Evolutionary conservation across 2,329 filamentous ascomycete genomes (phyloP), one percentile per base, ranked within the genome.

Genomic region (Cladosporium sp.): DNA sequence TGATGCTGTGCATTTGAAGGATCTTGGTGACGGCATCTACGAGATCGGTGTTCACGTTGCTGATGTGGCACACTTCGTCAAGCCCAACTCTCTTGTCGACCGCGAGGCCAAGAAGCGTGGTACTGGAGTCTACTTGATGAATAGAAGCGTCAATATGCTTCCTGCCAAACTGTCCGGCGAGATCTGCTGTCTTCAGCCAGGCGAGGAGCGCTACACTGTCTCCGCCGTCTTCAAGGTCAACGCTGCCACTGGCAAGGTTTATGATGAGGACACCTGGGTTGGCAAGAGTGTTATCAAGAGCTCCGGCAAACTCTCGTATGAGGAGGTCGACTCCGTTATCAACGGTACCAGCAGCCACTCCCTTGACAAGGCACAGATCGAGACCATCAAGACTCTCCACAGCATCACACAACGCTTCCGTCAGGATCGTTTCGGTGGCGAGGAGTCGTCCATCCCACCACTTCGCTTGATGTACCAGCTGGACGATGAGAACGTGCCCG

Each of bases 101-200:
- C 88, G 94, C 49, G 94, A 99, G 76, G 94, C 94, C 11, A 96
- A 94, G 84, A 99, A 97, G 82, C 90, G 94, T 65, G 93, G 93
- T 61, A 97, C 92, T 59, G 92, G 92, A 37, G 94, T 99, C 22
- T 95, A 97, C 71, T 82, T 99, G 63, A 88, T 96, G 78, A 94
- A 96, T 78, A 87, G 92, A 78, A 88, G 79, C 80, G 93, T 84
- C 82, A 93, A 80, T 69, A 87, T 99, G 82, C 84, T 99, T 38
- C 94, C 94, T 14, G 82, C 89, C 1, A 92, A 90, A 75, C 81
- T 99, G 63, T 88, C 92, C 7, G 84, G 86, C 17, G 92, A 97
- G 65, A 82, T 97, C 52, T 96, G 92, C 81, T 94, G 92, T 60
- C 80, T 99, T 61, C 83, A 84, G 55, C 91, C 93, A 8, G 89